Base-by-base conservation (phyloP, 306 rosid genomes). In the Rubus parviflorus region DNA sequence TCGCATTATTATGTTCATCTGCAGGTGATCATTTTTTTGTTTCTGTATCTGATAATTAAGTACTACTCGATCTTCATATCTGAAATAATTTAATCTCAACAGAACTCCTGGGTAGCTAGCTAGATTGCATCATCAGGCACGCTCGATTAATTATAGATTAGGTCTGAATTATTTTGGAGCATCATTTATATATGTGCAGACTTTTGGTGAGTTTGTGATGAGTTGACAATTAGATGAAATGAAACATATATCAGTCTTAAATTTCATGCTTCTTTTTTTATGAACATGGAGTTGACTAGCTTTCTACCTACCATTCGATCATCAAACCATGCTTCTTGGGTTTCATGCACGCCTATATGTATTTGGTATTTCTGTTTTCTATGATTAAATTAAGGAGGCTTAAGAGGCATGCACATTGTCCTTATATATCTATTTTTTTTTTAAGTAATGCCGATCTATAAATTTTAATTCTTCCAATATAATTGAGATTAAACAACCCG, bases 271-370 rank as follows among this genome's bases (percentile, higher is more conserved):
- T 40, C 5, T n/a, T 54, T 72, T 60, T 60, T 60, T 30, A 35
- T 6, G 43, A 30, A 63, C 16, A 41, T 12, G 58, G 0, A 19
- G 61, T 54, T 80, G 54, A 80, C 68, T 30, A 30, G 35, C 35
- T 65, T 30, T 73, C 6, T n/a, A 73, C 67, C 76, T 54, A 73
- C 41, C 67, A 41, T 20, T 73, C 40, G 65, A 8, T 54, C 37
- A 42, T 41, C 42, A 14, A 54, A 7, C 52, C 41, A 73, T 15
- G 51, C 66, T 22, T 3, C 51, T 42, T 41, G 35, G 25, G 72
- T 58, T 38, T 68, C 74, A 74, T 43, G 78, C 82, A 73, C 70
- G 75, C 53, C 38, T 60, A 60, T 60, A 60, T 17, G 14, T 30
- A 8, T 23, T 74, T 19, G 11, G 6, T 30, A 30, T 52, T 10